Base-by-base conservation (phyloP, 148 eudicot species). In the Amaranthus hypochondriacus region DNA sequence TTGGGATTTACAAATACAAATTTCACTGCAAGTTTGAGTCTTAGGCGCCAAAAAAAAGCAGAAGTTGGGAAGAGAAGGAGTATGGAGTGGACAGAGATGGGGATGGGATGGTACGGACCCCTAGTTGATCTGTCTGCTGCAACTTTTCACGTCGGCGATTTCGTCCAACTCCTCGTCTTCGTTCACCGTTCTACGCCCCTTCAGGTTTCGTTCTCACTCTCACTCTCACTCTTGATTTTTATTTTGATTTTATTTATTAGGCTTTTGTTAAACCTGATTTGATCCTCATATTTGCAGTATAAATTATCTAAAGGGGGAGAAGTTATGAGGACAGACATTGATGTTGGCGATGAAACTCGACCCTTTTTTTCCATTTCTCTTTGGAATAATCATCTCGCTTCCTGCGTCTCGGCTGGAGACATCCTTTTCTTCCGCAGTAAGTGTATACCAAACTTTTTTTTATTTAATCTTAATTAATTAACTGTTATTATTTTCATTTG, bases 291-390 rank as follows among this genome's bases (percentile, higher is more conserved):
- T 21, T 49, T 63, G 78, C 86, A 90, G 92, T 88, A 87, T 80
- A 92, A 86, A 71, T 14, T 85, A 60, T 76, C 88, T 44, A 82
- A 76, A 56, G 85, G 89, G 5, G 84, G 87, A 42, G 85, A 83
- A 64, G 84, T 87, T 75, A 62, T 87, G 66, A 82, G 98, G 78
- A 87, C 87, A 52, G 94, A 90, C 76, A 79, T 93, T 73, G 86
- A 86, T 68, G 98, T 93, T 6, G 98, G 93, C 39, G 98, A 93
- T 43, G 96, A 93, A 59, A 86, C 96, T 65, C 87, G 87, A 47
- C 76, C 87, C 10, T 88, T 76, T 83, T 90, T 93, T 68, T 81
- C 85, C 47, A 90, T 89, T 54, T 86, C 96, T 53, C 75, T 93
- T 55, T 90, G 96, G 96, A 84, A 84, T 79, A 86, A 85, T 78